phyloP scores from a whole-genome alignment of 202 grass and related monocot genomes.

The Setaria viridis region DNA sequence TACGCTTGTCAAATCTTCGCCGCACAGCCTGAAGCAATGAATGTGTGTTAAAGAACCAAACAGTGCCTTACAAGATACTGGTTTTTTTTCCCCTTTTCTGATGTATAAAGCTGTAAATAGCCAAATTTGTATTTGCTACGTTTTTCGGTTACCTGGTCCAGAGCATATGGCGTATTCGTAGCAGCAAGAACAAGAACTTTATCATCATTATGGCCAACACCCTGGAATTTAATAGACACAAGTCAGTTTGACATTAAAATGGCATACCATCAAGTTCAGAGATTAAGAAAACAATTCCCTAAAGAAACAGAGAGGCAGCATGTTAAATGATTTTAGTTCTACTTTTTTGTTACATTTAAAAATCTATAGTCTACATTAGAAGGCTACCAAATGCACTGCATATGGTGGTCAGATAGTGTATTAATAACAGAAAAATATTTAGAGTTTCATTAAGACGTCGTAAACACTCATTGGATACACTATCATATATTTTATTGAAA shows the following conservation, averaged over 20 bases:
- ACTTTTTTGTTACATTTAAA: background rate
- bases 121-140: conserved; percentile 25
- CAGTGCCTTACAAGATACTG: background rate
- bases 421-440: background rate
- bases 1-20: conserved; percentile 90
- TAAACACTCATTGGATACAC: background rate
- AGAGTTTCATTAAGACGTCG: background rate
- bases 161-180: conserved; percentile 94
- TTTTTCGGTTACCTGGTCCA: conserved; percentile 73
- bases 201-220: conserved; percentile 97
- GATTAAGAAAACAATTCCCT: background rate
- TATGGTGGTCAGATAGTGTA: background rate
- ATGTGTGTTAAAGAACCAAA: conserved; percentile 40
- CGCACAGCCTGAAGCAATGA: conserved; percentile 72
- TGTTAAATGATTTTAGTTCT: background rate
- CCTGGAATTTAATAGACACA: conserved; percentile 52
- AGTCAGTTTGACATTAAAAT: background rate
- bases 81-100: background rate
- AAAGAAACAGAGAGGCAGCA: background rate
- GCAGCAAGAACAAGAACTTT: conserved; percentile 98
- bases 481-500: background rate
- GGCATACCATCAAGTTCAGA: background rate
- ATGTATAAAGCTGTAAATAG: background rate
- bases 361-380: background rate
- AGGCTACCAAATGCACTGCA: conserved; percentile 8